These are phyloP conservation scores for Pontederia paniculata DNA, from an alignment of 176 grass and related monocot genomes.

Conservation along the genomic window DNA sequence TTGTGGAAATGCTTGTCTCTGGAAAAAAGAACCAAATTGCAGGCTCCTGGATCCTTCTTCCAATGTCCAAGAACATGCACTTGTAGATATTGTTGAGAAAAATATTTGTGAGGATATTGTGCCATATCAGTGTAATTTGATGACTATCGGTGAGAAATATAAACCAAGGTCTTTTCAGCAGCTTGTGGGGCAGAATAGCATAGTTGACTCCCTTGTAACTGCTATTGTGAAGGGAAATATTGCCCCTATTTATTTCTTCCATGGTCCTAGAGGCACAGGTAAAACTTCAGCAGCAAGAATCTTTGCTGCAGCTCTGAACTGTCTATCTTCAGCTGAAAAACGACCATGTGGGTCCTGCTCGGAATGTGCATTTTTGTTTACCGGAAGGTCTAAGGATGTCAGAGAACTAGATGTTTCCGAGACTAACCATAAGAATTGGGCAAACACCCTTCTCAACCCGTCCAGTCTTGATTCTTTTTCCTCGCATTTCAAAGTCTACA, in stretches of 20 bases:
- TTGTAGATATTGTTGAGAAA: constrained; percentile 9
- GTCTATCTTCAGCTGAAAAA: constrained; percentile 33
- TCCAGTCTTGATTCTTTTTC: constrained; percentile 39
- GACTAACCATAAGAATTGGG: constrained; percentile 48
- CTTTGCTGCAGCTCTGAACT: constrained; percentile 66
- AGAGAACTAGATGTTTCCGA: constrained; percentile 74
- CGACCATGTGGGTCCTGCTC: constrained; percentile 61
- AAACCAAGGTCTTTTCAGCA: constrained; percentile 52
- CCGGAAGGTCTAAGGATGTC: constrained; percentile 39
- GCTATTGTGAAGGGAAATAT: constrained; percentile 39
- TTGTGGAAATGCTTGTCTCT: constrained; percentile 22
- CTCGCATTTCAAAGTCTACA: constrained; percentile 60
- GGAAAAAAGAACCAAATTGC: constrained; percentile 24
- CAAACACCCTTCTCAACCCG: constrained; percentile 44
- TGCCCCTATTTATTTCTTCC: constrained; percentile 72
- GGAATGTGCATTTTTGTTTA: constrained; percentile 51
- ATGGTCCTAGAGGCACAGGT: constrained; percentile 60
- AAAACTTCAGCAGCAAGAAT: constrained; percentile 65
- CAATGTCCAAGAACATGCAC: neutral
- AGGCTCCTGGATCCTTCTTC: constrained; percentile 21
- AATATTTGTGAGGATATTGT: constrained; percentile 22
- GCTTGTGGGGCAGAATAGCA: constrained; percentile 51
- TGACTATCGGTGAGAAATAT: constrained; percentile 66
- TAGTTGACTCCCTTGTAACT: constrained; percentile 48
- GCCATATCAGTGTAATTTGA: constrained; percentile 28